Evolutionary conservation across 2,329 filamentous ascomycete species (phyloP), one percentile per base, ranked within the genome.

Genomic region (Ophiocordyceps polyrhachis-furcata): DNA sequence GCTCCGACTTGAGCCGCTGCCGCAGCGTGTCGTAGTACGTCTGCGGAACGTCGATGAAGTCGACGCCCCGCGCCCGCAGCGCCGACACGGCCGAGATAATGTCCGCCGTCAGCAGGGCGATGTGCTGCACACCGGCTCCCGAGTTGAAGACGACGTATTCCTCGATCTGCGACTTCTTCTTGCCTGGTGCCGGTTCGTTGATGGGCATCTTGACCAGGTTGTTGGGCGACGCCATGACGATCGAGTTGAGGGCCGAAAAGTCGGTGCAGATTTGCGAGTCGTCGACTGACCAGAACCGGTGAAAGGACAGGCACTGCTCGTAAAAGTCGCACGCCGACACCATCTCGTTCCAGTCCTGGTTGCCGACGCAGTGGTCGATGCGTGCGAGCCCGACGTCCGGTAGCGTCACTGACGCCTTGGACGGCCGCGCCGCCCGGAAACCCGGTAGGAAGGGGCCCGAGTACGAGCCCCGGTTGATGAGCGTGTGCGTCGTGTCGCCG

Each of bases 231-330:
- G 83, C 76, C 87, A 95, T 94, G 58, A 95, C 89, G 56, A 95
- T 79, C 56, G 77, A 84, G 64, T 81, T 86, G 42, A 95, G 71
- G 11, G 89, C 87, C 1, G 81, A 87, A 72, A 85, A 95, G 58
- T 93, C 87, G 52, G 84, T 94, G 72, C 79, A 85, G 65, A 95
- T 93, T 59, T 93, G 78, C 53, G 77, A 82, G 69, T 95, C 89
- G 62, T 95, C 89, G 47, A 95, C 88, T 45, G 80, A 86, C 89
- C 89, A 95, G 79, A 95, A 95, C 52, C 88, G 84, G 68, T 94
- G 87, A 74, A 95, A 95, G 45, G 81, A 82, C 25, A 95, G 81
- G 49, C 81, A 83, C 50, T 79, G 76, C 67, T 95, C 88, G 68
- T 95, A 96, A 62, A 83, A 79, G 46, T 64, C 69, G 58, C 74